Evolutionary conservation across 169 alveolate genomes (phyloP), one percentile per base, ranked within the genome.

Genomic region (Pseudocohnilembus persalinus): DNA sequence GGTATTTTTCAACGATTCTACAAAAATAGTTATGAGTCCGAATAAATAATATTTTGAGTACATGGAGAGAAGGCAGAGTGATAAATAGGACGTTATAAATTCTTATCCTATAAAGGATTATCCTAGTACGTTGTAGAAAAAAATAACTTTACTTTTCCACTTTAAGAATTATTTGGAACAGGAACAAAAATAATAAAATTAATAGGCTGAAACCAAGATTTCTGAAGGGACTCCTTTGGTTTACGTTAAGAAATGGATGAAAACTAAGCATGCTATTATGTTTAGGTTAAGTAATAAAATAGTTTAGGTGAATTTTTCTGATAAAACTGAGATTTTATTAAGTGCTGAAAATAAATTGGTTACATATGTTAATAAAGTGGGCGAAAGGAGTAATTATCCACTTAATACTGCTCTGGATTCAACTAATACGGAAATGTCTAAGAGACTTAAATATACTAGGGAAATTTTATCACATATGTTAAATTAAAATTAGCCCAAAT

Each of bases 211-310:
- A 29, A 31, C 76, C 11, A 89, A 88, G 76, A 86, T 87, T 6
- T 73, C 77, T 28, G 83, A 88, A 25, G 88, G 78, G 31, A 77
- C 49, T 4, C 85, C 79, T 79, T 73, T 76, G 25, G 95, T 92
- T 74, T 96, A 92, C 88, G 96, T 96, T 26, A 96, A 94, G 83
- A 96, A 95, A 79, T 96, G 97, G 97, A 93, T 96, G 95, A 91
- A 94, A 85, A 95, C 98, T 15, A 92, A 93, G 34, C 97, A 96
- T 81, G 97, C 98, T 49, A 94, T 95, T 29, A 87, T 95, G 93
- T 96, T 96, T 88, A 90, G 98, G 79, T 90, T 96, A 31, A 88
- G 96, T 1, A 95, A 96, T 79, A 95, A 94, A 84, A 94, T 95
- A 27, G 97, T 96, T 11, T 94, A 96, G 90, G 96, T 96, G n/a